Conservation (phyloP, 352 stramenopile species). For the Aphanomyces invadans region DNA sequence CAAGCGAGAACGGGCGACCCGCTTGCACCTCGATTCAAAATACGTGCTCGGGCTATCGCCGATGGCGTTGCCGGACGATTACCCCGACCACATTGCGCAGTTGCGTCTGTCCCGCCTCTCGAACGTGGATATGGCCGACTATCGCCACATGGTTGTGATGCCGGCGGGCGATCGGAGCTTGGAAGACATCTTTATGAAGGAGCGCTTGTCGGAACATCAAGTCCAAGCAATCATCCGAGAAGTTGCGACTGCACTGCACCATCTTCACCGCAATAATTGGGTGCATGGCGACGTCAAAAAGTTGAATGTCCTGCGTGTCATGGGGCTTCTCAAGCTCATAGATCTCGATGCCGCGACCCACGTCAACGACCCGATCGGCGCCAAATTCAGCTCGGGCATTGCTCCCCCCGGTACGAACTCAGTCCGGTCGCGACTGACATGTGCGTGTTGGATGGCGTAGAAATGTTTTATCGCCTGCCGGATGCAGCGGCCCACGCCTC, state of each 20-base stretch:
- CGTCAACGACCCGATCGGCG: background rate
- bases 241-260: background rate
- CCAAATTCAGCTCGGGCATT: slow-evolving; percentile 25
- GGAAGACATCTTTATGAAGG: slow-evolving; percentile 6
- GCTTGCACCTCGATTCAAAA: background rate
- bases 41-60: background rate
- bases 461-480: slow-evolving; percentile 14
- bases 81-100: background rate
- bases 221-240: background rate
- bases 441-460: background rate
- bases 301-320: slow-evolving; percentile 24
- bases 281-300: slow-evolving; percentile 28
- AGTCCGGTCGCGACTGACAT: background rate
- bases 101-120: background rate
- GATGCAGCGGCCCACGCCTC: background rate
- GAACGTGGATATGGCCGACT: background rate
- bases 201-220: background rate
- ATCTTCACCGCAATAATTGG: background rate
- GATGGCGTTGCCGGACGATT: background rate
- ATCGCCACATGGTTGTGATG: background rate
- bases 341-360: slow-evolving; percentile 22
- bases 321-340: slow-evolving; percentile 15
- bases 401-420: slow-evolving; percentile 13
- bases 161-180: background rate
- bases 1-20: background rate